phyloP scores from a whole-genome alignment of 1,139 yeast species.

The Hyphopichia khmerensis region DNA sequence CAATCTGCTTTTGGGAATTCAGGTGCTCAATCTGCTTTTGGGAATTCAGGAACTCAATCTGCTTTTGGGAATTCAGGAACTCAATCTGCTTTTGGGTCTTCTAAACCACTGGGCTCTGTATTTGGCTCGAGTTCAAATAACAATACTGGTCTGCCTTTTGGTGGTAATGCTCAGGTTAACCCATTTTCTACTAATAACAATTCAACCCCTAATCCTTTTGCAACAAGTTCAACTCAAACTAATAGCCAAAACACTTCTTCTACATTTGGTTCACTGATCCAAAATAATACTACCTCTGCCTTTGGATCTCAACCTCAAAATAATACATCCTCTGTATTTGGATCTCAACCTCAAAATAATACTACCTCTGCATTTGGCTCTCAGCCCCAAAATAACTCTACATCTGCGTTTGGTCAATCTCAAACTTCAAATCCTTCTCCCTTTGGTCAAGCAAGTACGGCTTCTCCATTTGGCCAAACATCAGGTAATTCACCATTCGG shows the following conservation, averaged over 20 bases:
- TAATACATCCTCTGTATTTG: conserved; percentile 10
- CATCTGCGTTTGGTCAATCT: conserved; percentile 6
- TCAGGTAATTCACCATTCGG: neutral
- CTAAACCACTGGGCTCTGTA: conserved; percentile 5
- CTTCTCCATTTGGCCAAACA: conserved; percentile 10
- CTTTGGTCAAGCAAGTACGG: conserved; percentile 9
- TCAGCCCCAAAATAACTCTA: conserved; percentile 1
- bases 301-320: conserved; percentile 6
- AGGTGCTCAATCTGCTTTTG: conserved; percentile 2
- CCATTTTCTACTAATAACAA: conserved; percentile 7
- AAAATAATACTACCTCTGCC: too few species aligned
- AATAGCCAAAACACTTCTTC: too few species aligned
- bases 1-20: conserved; percentile 4
- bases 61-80: conserved; percentile 5
- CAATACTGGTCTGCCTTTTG: conserved; percentile 10
- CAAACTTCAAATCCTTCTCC: conserved; percentile 7
- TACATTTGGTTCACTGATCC: conserved; percentile 7
- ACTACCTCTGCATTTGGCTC: conserved; percentile 10
- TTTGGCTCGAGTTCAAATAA: conserved; percentile 6
- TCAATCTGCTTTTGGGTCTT: conserved; percentile 7
- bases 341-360: conserved; percentile 4
- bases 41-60: neutral
- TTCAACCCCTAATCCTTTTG: neutral
- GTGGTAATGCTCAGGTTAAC: conserved; percentile 1
- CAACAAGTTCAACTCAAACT: too few species aligned